Percentiles rank a stretch among this genome's conserved stretches.
These are phyloP conservation scores for Fomitopsis palustris DNA, from an alignment of 1,284 basidiomycete species.

Conservation along the genomic window DNA sequence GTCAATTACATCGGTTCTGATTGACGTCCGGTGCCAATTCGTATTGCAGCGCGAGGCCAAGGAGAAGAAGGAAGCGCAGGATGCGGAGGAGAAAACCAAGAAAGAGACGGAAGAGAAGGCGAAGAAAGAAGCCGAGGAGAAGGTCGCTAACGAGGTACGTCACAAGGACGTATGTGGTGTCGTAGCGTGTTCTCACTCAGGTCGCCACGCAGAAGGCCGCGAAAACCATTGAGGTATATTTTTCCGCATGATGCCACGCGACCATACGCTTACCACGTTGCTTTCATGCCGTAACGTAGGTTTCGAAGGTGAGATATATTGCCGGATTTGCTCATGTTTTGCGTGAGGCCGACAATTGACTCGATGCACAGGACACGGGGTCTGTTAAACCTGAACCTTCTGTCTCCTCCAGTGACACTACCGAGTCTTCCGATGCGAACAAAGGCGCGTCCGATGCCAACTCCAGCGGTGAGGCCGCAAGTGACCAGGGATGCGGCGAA, in stretches of 20 bases:
- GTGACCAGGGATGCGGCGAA: slow-evolving; percentile 52
- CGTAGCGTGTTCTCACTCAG: neutral
- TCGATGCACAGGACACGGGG: neutral
- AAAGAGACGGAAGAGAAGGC: slow-evolving; percentile 29
- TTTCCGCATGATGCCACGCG: neutral
- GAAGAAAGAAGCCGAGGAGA: slow-evolving; percentile 27
- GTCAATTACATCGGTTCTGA: slow-evolving; percentile 18
- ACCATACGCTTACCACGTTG: neutral
- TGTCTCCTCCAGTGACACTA: neutral
- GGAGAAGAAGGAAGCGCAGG: slow-evolving; percentile 62
- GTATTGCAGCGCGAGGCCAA: slow-evolving; percentile 61
- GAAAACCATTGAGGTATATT: slow-evolving; percentile 15
- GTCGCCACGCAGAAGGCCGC: neutral
- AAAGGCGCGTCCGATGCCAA: neutral
- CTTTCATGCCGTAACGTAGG: neutral
- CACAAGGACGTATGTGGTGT: slow-evolving; percentile 26
- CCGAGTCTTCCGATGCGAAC: neutral
- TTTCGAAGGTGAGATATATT: neutral
- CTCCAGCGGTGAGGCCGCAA: slow-evolving; percentile 28
- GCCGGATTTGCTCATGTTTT: neutral
- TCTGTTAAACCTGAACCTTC: neutral
- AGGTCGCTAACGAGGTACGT: slow-evolving; percentile 48
- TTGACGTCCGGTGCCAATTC: slow-evolving; percentile 15
- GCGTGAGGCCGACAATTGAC: neutral
- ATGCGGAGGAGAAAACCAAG: slow-evolving; percentile 39